Evolutionary conservation across 345 rosid genomes (phyloP), one percentile per base, ranked within the genome.

Genomic region (Rhizophora mangle): DNA sequence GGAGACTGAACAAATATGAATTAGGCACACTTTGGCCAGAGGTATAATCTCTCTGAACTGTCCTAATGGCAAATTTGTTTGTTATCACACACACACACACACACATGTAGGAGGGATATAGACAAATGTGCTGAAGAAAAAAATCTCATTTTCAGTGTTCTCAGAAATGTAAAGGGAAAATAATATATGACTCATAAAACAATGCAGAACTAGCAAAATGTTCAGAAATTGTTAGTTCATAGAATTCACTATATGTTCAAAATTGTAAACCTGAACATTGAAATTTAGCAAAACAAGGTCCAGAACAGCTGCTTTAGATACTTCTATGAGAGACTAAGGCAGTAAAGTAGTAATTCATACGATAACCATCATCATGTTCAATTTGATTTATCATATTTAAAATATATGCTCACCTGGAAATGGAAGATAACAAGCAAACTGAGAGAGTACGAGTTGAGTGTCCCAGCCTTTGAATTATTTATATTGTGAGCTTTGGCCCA

Each of bases 401-500:
- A 29, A 54, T 56, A 37, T 64, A 7, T 32, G 46, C 63, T 74
- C 73, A 89, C 97, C 97, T 94, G 98, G 77, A 94, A 85, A 86
- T 91, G 98, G 80, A 94, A 94, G 81, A 94, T 76, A 60, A 94
- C 95, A 39, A 91, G 85, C 78, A 94, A 78, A 82, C 88, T 75
- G 68, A 94, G 93, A 59, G 95, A 87, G 56, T 86, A 91, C 2
- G 98, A 91, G 85, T 89, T 94, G 47, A 94, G 75, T 49, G 88
- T 78, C 70, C 97, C 95, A 24, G 18, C 9, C 80, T 82, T 94
- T 2, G 98, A 80, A 64, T 91, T 77, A 75, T 91, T 94, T 72
- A 94, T 86, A 53, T 81, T 69, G 62, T 91, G 85, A 69, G 92
- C 81, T 84, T 91, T 91, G 68, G 98, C 97, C 98, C 98, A 94